Conservation (phyloP, 192 early-diverging fungal genomes). For the Coemansia aciculifera region DNA sequence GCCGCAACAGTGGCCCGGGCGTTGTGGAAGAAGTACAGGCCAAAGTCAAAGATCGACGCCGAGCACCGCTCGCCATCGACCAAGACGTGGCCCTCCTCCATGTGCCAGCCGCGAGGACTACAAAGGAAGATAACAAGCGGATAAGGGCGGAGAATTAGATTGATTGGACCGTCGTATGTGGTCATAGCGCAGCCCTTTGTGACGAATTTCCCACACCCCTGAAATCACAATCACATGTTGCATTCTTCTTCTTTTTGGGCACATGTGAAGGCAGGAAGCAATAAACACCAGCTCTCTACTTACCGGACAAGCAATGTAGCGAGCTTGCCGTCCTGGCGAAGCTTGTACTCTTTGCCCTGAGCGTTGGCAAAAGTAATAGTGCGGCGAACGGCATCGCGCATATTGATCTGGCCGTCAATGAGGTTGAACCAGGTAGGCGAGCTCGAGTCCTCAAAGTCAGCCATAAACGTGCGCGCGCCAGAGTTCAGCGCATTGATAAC, state of each 20-base stretch:
- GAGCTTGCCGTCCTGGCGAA: conserved; percentile 85
- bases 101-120: conserved; percentile 96
- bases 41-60: conserved; percentile 98
- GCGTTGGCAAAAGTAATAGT: conserved; percentile 80
- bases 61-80: conserved; percentile 90
- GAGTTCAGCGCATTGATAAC: conserved; percentile 99
- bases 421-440: conserved; percentile 96
- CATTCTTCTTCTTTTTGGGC: not conserved
- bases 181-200: conserved; percentile 5
- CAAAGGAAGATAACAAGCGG: not conserved
- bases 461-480: conserved; percentile 94
- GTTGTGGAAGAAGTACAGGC: conserved; percentile 99
- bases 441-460: conserved; percentile 99
- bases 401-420: conserved; percentile 86
- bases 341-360: conserved; percentile 93
- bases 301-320: conserved; percentile 87
- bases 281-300: conserved; percentile 9
- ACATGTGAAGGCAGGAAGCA: conserved; percentile 40
- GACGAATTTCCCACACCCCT: not conserved
- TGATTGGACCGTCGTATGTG: not conserved
- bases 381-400: conserved; percentile 89
- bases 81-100: conserved; percentile 94
- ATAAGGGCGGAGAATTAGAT: not conserved
- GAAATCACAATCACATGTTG: conserved; percentile 18
- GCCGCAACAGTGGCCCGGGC: conserved; percentile 75